Evolutionary conservation across 352 stramenopile genomes (phyloP).

Genomic region (Phytopythium ostracodes): DNA sequence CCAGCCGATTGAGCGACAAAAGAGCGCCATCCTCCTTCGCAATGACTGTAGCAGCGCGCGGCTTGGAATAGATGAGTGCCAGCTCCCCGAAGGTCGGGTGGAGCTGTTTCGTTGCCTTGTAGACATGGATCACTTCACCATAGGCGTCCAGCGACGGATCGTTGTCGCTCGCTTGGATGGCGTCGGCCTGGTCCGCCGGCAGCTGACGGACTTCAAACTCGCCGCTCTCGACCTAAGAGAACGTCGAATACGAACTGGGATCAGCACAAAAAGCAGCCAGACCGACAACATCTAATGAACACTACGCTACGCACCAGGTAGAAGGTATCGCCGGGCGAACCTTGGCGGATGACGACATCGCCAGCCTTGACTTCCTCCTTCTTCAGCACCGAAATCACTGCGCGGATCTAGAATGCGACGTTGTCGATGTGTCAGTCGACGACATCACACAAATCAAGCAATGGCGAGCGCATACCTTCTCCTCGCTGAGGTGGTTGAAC

Average conservation of each 20-base stretch:
- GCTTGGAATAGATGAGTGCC: conserved; percentile 86
- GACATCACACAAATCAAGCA: not conserved
- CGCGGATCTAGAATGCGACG: conserved; percentile 36
- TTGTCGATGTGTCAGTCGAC: not conserved
- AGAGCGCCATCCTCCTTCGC: conserved; percentile 55
- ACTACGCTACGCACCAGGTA: conserved; percentile 72
- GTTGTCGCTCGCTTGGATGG: conserved; percentile 10
- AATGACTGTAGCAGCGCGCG: conserved; percentile 71
- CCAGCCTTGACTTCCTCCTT: conserved; percentile 75
- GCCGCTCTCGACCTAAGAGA: conserved; percentile 55
- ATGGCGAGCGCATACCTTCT: conserved; percentile 48
- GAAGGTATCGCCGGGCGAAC: conserved; percentile 91
- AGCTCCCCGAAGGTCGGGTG: conserved; percentile 86
- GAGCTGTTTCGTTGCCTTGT: conserved; percentile 49
- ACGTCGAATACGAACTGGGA: not conserved
- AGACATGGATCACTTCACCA: conserved; percentile 70
- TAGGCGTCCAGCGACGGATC: conserved; percentile 28
- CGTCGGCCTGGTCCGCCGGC: conserved; percentile 21
- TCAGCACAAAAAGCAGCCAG: not conserved
- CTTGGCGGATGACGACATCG: conserved; percentile 90
- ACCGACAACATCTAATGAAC: not conserved
- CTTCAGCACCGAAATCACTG: conserved; percentile 89
- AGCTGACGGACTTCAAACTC: conserved; percentile 77
- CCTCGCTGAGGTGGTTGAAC: conserved; percentile 88
- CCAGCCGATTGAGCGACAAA: conserved; percentile 90